Evolutionary conservation across 2,329 filamentous ascomycete species (phyloP), one percentile per base, ranked within the genome.

Genomic region (Fusarium sp.): DNA sequence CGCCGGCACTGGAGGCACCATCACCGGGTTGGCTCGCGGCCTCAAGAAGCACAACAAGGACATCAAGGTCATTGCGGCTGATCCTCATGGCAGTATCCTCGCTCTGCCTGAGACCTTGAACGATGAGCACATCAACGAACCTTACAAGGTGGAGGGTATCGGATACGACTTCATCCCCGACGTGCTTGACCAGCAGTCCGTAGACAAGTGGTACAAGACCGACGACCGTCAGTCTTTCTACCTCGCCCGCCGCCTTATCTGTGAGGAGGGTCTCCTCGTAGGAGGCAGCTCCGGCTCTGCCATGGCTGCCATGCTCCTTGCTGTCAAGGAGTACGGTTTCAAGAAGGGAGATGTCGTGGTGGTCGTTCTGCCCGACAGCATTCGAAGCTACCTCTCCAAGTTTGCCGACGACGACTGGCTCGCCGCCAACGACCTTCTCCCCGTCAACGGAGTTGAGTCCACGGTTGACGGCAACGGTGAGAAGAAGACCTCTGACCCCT

Each of bases 351-450:
- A 99, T 72, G 87, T 93, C 2, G 87, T 98, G 0, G 95, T 99
- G 25, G 93, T 97, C 25, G 81, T 99, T 49, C 82, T 97, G 15
- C 96, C 95, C 1, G 95, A 99, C 76, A 97, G 93, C 79, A 98
- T 99, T 73, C 86, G 95, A 72, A 97, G 92, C 78, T 99, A 99
- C 76, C 87, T 99, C 23, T 94, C 90, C 80, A 99, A 99, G 85
- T 99, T 99, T 74, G 93, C 93, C 66, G 95, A 99, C 74, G 96
- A 99, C 73, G 95, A 98, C 80, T 99, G 95, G 96, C 88, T 99
- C 52, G 93, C 93, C 11, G 95, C 95, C 63, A 99, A 99, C 78
- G 90, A 94, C 74, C 91, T 99, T 21, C 84, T 98, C 23, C 86
- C 91, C n/a, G 73, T 78, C 63, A 76, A 78, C 61, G 79, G 77